These are phyloP conservation scores for Brassica balearica DNA, from an alignment of 441 rosid genomes.

Conservation along the genomic window DNA sequence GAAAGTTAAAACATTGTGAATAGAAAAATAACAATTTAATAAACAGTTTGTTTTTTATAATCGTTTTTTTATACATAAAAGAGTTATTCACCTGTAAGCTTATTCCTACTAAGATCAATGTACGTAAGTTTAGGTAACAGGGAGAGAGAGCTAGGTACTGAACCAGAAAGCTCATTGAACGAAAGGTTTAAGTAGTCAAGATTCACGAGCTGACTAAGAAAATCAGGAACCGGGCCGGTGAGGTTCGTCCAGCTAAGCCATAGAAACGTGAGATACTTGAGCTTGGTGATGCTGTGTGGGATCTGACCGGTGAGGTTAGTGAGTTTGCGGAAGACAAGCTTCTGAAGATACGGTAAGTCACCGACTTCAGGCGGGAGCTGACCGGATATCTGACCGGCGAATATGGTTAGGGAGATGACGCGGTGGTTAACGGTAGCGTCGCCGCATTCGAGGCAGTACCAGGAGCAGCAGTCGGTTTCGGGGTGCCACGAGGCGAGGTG, in stretches of 20 bases:
- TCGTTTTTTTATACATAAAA: background rate
- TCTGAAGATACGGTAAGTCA: conserved; percentile 57
- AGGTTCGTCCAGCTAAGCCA: conserved; percentile 55
- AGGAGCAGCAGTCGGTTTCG: conserved; percentile 67
- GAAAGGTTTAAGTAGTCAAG: conserved; percentile 55
- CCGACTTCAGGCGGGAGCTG: conserved; percentile 56
- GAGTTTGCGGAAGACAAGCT: conserved; percentile 55
- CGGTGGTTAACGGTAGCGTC: conserved; percentile 61
- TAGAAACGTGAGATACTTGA: conserved; percentile 52
- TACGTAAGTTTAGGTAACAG: conserved; percentile 47
- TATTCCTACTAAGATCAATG: conserved; percentile 59
- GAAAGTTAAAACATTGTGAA: background rate
- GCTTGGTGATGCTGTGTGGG: conserved; percentile 57
- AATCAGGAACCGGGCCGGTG: conserved; percentile 59
- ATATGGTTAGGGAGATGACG: conserved; percentile 54
- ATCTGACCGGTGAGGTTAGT: conserved; percentile 63
- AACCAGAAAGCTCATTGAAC: conserved; percentile 60
- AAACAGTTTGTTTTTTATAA: too few species aligned
- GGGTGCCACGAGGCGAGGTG: conserved; percentile 61
- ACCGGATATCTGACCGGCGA: conserved; percentile 47
- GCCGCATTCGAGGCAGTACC: conserved; percentile 70
- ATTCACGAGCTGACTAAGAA: conserved; percentile 53
- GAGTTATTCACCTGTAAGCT: conserved; percentile 45
- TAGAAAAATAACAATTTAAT: too few species aligned
- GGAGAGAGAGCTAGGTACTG: conserved; percentile 60